Evolutionary conservation across 2,329 filamentous ascomycete genomes (phyloP), one percentile per base, ranked within the genome.

Genomic region (Verticillium nonalfalfae): DNA sequence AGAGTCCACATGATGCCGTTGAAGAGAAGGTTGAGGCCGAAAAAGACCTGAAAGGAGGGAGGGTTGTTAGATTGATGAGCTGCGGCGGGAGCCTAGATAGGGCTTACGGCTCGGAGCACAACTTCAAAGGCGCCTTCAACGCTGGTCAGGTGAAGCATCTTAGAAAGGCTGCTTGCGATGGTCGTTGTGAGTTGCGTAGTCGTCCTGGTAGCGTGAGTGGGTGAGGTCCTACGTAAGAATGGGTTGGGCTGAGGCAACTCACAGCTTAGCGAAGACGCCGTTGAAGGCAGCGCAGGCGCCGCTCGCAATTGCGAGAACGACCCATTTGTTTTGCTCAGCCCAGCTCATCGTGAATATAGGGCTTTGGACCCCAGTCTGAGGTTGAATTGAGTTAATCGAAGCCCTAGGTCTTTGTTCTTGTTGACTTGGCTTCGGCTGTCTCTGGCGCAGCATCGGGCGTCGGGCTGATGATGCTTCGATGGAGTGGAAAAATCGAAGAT

Each of bases 1-100:
- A 94, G 82, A 0, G 88, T 86, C 90, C 90, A 94, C 90, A 94
- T 94, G 14, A 91, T 79, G 59, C 85, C 89, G 69, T 93, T 92
- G 74, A 92, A 93, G 59, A 83, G 73, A 55, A 93, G 79, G 69
- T 93, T 94, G 13, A 93, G 80, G 1, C 78, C 82, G 69, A 94
- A 93, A 79, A 93, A 93, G 52, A 83, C 75, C 88, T 91, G 66
- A 1, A 7, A 4, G n/a, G 7, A 21, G 14, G 7, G 57, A n/a
- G 26, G 26, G 26, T 31, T 31, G 59, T 66, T 33, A 64, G 26
- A 58, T 55, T 11, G 33, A 39, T 26, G 39, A 13, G 4, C 10
- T 7, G 5, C 4, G 33, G 7, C 34, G 26, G 11, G 15, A 21
- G 40, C 10, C 26, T 31, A 21, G 21, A 15, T 26, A n/a, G 11